Evolutionary conservation across 2,329 filamentous ascomycete genomes (phyloP).

Genomic region (Ophiobolus disseminans): DNA sequence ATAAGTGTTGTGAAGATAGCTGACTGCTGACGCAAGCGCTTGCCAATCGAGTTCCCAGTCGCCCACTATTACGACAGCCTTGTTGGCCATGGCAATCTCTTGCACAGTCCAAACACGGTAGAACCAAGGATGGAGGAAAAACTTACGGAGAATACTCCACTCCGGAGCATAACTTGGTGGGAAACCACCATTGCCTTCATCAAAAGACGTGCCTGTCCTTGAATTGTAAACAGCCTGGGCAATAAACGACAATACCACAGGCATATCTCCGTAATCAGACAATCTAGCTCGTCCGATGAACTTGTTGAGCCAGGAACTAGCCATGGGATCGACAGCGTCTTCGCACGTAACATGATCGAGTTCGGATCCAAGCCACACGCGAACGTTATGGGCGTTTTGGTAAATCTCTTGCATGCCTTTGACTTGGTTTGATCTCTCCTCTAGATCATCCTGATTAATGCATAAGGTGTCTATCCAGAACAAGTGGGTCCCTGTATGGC

Average conservation of each 20-base stretch:
- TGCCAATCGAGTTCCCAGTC: background rate
- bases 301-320: background rate
- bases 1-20: background rate
- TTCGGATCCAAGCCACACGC: conserved; percentile 6
- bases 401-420: conserved; percentile 15
- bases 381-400: conserved; percentile 6
- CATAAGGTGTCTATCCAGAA: conserved; percentile 17
- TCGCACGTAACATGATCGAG: background rate
- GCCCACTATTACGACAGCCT: background rate
- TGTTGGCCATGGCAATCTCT: background rate
- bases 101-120: background rate
- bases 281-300: background rate
- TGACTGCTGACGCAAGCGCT: background rate
- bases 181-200: background rate
- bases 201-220: background rate
- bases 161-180: background rate
- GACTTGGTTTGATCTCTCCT: conserved; percentile 15
- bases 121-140: background rate
- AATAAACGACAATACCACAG: background rate
- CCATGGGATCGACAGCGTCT: background rate
- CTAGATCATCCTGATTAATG: too few species aligned
- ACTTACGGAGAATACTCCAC: background rate
- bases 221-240: background rate
- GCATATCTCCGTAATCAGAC: background rate
- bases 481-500: background rate